phyloP scores from a whole-genome alignment of 108 stramenopile species.

The Cylindrotheca closterium region DNA sequence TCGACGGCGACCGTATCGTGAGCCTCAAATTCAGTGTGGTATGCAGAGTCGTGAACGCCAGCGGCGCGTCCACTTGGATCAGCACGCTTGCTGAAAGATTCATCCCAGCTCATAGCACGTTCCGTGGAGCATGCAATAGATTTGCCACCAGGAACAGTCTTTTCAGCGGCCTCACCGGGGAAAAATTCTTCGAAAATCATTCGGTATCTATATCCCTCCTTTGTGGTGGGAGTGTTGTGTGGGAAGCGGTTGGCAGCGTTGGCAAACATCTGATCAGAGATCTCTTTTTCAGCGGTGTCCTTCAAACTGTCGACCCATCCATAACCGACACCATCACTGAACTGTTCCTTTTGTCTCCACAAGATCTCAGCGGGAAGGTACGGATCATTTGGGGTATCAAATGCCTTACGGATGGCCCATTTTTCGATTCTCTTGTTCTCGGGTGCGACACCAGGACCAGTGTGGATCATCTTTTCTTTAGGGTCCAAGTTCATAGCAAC shows the following conservation, averaged over 20 bases:
- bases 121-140: conserved; percentile 98
- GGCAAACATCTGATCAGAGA: conserved; percentile 93
- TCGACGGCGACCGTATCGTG: conserved; percentile 42
- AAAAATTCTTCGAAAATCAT: conserved; percentile 96
- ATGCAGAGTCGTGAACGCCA: conserved; percentile 93
- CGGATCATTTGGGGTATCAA: conserved; percentile 98
- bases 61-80: conserved; percentile 97
- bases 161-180: conserved; percentile 94
- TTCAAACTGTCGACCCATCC: conserved; percentile 96
- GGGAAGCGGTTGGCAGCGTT: conserved; percentile 92
- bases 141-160: conserved; percentile 96
- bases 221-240: conserved; percentile 96
- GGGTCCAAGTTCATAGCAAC: conserved; percentile 96
- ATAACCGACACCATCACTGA: conserved; percentile 98
- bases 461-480: conserved; percentile 92
- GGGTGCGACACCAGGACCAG: conserved; percentile 69
- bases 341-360: conserved; percentile 99
- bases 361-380: conserved; percentile 96
- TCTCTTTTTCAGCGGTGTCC: conserved; percentile 88
- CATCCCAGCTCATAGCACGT: conserved; percentile 97
- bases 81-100: conserved; percentile 72
- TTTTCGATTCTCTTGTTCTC: conserved; percentile 92
- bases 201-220: conserved; percentile 98
- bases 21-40: conserved; percentile 84
- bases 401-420: conserved; percentile 96